These are phyloP conservation scores for Boletellus ananiceps DNA, from an alignment of 768 basidiomycete genomes.

Conservation along the genomic window DNA sequence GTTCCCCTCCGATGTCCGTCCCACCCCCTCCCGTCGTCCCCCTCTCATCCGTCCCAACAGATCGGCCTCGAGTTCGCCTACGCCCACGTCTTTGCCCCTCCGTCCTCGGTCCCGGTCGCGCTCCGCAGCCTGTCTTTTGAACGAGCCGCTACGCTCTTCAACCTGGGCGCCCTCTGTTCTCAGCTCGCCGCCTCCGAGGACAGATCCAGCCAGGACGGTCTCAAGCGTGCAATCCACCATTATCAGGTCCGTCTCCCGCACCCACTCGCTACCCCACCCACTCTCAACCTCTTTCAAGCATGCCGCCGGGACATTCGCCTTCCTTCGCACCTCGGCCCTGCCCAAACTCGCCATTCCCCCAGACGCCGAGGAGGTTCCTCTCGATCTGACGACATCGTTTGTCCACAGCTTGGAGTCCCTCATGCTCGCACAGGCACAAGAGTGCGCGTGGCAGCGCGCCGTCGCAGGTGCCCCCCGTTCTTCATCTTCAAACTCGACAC, in stretches of 20 bases:
- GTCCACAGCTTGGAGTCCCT: constrained; percentile 63
- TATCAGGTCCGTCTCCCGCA: constrained; percentile 52
- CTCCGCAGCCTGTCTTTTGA: constrained; percentile 80
- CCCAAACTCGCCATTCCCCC: constrained; percentile 47
- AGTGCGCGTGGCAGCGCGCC: constrained; percentile 94
- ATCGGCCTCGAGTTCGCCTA: constrained; percentile 73
- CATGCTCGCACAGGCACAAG: constrained; percentile 92
- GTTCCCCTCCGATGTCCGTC: constrained; percentile 69
- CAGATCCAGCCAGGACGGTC: constrained; percentile 68
- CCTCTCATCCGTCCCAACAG: constrained; percentile 33
- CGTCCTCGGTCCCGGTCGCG: constrained; percentile 52
- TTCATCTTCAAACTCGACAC: background rate
- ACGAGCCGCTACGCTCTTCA: constrained; percentile 73
- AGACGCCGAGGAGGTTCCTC: constrained; percentile 50
- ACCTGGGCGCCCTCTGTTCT: constrained; percentile 82
- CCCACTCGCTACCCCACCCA: constrained; percentile 9
- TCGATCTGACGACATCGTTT: constrained; percentile 64
- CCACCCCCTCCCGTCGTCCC: constrained; percentile 6
- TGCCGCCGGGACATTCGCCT: constrained; percentile 70
- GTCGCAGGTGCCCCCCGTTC: constrained; percentile 54
- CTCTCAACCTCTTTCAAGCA: constrained; percentile 36
- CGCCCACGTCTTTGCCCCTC: constrained; percentile 57
- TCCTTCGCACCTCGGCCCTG: constrained; percentile 49
- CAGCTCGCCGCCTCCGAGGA: constrained; percentile 71
- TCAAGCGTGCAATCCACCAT: constrained; percentile 69